Conservation (phyloP, 2,329 filamentous ascomycete genomes). For the Atkinsonella texensis region DNA sequence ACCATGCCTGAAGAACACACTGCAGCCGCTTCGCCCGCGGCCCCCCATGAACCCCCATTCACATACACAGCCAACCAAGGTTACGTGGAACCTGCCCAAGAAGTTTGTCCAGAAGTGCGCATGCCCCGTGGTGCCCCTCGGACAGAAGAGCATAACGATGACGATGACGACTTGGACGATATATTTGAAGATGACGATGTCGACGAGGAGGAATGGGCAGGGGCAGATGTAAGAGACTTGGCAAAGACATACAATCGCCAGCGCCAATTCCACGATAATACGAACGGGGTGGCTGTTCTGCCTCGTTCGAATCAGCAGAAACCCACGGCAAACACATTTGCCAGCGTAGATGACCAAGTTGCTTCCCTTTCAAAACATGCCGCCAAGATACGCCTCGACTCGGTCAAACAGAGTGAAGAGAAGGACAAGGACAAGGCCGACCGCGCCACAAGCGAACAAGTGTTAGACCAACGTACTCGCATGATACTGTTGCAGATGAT, state of each 20-base stretch:
- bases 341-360: constrained; percentile 78
- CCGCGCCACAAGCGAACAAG: constrained; percentile 86
- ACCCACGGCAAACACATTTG: constrained; percentile 65
- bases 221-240: constrained; percentile 52
- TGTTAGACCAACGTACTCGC: constrained; percentile 83
- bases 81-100: constrained; percentile 26
- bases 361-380: constrained; percentile 76
- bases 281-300: constrained; percentile 29
- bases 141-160: constrained; percentile 17
- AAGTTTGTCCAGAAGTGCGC: constrained; percentile 20
- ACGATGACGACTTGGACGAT: constrained; percentile 28
- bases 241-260: constrained; percentile 87
- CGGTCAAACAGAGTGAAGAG: constrained; percentile 38
- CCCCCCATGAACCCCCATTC: constrained; percentile 33
- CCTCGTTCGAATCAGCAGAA: constrained; percentile 69
- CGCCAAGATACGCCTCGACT: constrained; percentile 70
- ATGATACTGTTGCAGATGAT: constrained; percentile 96
- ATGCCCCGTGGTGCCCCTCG: constrained; percentile 15
- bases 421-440: constrained; percentile 79
- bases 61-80: constrained; percentile 31
- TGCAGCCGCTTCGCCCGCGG: constrained; percentile 22
- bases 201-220: constrained; percentile 50
- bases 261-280: constrained; percentile 45
- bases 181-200: constrained; percentile 37
- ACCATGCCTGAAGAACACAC: constrained; percentile 12